Evolutionary conservation across 495 filamentous ascomycete genomes (phyloP).

Genomic region (Aspergillus sclerotioniger): DNA sequence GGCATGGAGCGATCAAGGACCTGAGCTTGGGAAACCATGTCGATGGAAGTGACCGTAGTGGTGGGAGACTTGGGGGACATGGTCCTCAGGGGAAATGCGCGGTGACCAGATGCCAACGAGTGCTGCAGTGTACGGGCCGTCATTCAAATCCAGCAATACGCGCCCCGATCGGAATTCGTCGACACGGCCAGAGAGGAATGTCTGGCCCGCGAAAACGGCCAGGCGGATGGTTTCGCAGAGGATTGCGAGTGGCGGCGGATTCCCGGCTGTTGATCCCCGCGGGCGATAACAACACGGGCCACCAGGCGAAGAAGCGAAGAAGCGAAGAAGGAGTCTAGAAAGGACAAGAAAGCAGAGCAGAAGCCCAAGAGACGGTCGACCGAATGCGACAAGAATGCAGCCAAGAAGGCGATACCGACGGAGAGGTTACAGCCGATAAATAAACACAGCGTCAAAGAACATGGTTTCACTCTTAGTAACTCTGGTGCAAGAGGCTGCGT

Average conservation of each 20-base stretch:
- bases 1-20: conserved; percentile 51
- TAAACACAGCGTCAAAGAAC: neutral
- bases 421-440: conserved; percentile 1
- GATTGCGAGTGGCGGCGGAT: conserved; percentile 4
- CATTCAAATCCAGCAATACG: conserved; percentile 19
- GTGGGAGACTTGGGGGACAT: conserved; percentile 21
- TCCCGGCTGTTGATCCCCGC: conserved; percentile 7
- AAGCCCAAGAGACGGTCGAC: neutral
- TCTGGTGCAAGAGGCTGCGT: too few relatives aligned
- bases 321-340: neutral
- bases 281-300: conserved; percentile 7
- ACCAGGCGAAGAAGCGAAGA: neutral
- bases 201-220: neutral
- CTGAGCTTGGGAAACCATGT: conserved; percentile 76
- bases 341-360: neutral
- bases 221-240: neutral
- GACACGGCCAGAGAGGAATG: neutral
- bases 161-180: neutral
- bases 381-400: neutral
- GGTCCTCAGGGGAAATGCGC: conserved; percentile 12
- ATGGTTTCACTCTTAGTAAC: neutral
- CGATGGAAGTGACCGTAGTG: conserved; percentile 7
- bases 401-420: neutral
- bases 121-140: conserved; percentile 13
- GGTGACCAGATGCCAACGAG: conserved; percentile 21